Conservation (phyloP, 768 basidiomycete genomes). For the Boletus reticuloceps region DNA sequence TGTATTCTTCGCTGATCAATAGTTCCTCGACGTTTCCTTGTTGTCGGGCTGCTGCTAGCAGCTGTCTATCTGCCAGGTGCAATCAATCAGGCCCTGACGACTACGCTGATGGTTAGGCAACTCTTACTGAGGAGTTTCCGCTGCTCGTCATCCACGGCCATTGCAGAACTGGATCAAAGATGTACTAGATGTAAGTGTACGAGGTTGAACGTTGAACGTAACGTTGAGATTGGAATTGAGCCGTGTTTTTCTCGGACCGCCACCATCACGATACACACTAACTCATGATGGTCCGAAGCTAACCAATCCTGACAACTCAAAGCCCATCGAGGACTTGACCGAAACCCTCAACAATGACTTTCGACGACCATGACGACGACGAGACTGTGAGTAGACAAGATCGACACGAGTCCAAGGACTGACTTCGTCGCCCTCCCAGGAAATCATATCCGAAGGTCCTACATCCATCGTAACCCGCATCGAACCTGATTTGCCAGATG, state of each 20-base stretch:
- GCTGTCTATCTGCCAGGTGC: constrained; percentile 19
- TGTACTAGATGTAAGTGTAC: neutral
- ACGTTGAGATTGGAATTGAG: neutral
- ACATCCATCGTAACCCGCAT: constrained; percentile 24
- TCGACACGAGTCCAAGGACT: neutral
- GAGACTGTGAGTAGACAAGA: constrained; percentile 6
- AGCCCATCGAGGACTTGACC: neutral
- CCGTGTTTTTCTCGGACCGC: neutral
- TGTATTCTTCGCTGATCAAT: constrained; percentile 15
- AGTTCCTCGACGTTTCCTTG: constrained; percentile 27
- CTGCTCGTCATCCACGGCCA: constrained; percentile 14
- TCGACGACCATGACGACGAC: neutral
- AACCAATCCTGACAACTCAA: neutral
- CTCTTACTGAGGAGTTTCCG: constrained; percentile 21
- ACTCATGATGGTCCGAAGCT: no score
- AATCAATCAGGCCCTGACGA: neutral
- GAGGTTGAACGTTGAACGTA: neutral
- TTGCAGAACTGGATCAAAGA: neutral
- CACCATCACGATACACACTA: neutral
- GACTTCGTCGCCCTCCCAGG: constrained; percentile 10
- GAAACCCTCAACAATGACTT: constrained; percentile 3
- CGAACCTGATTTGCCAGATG: constrained; percentile 2
- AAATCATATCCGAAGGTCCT: constrained; percentile 25
- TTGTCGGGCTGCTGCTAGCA: constrained; percentile 24
- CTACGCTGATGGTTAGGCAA: neutral